Percentiles rank a stretch among this genome's conserved stretches.
These are phyloP conservation scores for Cephalotrichum gorgonifer DNA, from an alignment of 2,329 filamentous ascomycete genomes.

Conservation along the genomic window DNA sequence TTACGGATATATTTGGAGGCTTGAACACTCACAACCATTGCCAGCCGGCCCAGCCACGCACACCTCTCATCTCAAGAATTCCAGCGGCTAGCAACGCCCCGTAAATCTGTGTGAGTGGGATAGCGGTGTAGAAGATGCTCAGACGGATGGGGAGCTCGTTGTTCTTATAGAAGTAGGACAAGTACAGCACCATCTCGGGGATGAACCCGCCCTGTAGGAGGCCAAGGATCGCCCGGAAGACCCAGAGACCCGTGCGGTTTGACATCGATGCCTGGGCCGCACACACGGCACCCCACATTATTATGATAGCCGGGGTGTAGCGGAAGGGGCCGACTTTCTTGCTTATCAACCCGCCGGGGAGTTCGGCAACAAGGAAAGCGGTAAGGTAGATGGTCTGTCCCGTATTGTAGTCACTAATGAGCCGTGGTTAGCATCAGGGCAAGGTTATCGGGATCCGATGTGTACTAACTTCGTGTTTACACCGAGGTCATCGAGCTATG, in stretches of 20 bases:
- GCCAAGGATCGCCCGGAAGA: conserved; percentile 21
- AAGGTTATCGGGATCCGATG: not conserved
- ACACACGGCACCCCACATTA: conserved; percentile 40
- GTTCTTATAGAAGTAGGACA: conserved; percentile 20
- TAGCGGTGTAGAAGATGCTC: conserved; percentile 16
- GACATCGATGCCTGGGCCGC: conserved; percentile 11
- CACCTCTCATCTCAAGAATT: conserved; percentile 38
- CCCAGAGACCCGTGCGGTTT: conserved; percentile 7
- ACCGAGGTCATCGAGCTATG: conserved; percentile 21
- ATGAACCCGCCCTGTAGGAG: conserved; percentile 51
- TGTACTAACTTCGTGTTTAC: conserved; percentile 22
- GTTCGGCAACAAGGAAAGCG: conserved; percentile 41
- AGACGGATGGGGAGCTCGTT: conserved; percentile 16
- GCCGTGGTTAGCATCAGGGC: not conserved
- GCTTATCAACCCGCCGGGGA: conserved; percentile 46
- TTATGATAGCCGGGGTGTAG: conserved; percentile 48
- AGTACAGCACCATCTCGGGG: conserved; percentile 25
- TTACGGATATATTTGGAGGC: not conserved
- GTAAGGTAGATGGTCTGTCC: conserved; percentile 39
- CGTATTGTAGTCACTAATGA: conserved; percentile 29
- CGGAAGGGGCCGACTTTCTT: conserved; percentile 36
- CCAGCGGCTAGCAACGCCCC: conserved; percentile 28
- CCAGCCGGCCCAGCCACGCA: conserved; percentile 39
- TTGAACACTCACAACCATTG: conserved; percentile 34
- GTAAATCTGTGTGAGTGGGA: not conserved